Evolutionary conservation across 768 basidiomycete species (phyloP).

Genomic region (Lactarius trivialis): DNA sequence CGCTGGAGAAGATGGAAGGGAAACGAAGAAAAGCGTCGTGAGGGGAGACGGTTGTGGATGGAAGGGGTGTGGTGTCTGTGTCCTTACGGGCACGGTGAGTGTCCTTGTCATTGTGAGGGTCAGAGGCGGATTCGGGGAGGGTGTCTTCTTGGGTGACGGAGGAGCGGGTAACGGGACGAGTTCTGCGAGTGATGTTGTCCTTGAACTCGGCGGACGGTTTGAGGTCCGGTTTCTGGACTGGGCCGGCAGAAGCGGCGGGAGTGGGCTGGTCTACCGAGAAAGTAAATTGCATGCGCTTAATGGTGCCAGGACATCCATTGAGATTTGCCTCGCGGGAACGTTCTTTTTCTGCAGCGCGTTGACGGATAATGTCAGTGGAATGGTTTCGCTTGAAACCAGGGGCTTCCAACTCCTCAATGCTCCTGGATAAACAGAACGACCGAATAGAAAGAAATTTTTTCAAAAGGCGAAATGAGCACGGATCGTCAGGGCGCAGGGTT

Average conservation of each 20-base stretch:
- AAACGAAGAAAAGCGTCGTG: constrained; percentile 50
- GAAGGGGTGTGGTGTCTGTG: constrained; percentile 21
- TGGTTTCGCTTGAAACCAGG: constrained; percentile 76
- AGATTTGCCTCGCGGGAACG: constrained; percentile 62
- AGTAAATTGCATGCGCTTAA: constrained; percentile 88
- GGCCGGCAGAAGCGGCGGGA: constrained; percentile 38
- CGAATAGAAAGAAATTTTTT: not conserved
- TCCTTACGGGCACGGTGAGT: constrained; percentile 32
- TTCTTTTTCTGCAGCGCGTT: constrained; percentile 77
- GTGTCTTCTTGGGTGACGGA: constrained; percentile 32
- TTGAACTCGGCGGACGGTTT: constrained; percentile 62
- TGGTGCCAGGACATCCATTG: constrained; percentile 59
- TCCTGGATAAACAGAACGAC: constrained; percentile 37
- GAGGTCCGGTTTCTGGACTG: constrained; percentile 58
- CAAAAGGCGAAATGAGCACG: not conserved
- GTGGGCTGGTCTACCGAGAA: constrained; percentile 74
- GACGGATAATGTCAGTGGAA: constrained; percentile 74
- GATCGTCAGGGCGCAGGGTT: constrained; percentile 19
- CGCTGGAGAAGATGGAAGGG: constrained; percentile 63
- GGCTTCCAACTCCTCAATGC: constrained; percentile 78
- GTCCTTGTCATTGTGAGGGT: constrained; percentile 30
- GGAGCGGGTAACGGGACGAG: constrained; percentile 36
- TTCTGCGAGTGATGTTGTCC: constrained; percentile 38
- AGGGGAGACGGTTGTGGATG: constrained; percentile 18
- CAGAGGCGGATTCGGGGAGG: constrained; percentile 2